Evolutionary conservation across 2,329 filamentous ascomycete genomes (phyloP).

Genomic region (Tricladium varicosporioides): DNA sequence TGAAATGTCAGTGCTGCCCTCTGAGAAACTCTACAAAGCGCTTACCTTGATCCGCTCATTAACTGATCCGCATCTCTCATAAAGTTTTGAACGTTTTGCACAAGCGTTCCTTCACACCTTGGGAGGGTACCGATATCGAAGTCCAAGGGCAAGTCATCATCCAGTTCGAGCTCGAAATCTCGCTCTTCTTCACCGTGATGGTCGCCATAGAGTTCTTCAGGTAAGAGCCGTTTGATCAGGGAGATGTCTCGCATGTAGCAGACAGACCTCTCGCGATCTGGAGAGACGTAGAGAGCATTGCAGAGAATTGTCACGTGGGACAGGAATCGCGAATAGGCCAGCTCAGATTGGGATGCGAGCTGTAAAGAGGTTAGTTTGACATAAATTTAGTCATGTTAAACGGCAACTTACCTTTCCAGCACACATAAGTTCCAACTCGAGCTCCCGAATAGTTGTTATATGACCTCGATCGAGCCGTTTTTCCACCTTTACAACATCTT

Average conservation of each 20-base stretch:
- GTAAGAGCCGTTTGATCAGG: conserved; percentile 21
- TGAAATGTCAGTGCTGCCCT: neutral
- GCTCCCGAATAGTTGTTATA: conserved; percentile 18
- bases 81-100: neutral
- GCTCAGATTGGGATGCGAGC: conserved; percentile 23
- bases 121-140: conserved; percentile 1
- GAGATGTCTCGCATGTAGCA: conserved; percentile 23
- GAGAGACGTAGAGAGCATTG: conserved; percentile 17
- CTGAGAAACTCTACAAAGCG: too few relatives aligned
- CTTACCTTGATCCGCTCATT: neutral
- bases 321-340: conserved; percentile 16
- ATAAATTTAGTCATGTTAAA: neutral
- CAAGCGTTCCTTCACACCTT: neutral
- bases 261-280: conserved; percentile 8
- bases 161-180: conserved; percentile 4
- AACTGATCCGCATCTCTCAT: conserved; percentile 3
- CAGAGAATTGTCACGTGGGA: conserved; percentile 21
- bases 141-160: conserved; percentile 6
- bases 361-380: conserved; percentile 1
- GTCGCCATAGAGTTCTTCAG: conserved; percentile 19
- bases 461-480: conserved; percentile 16
- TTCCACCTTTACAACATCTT: conserved; percentile 22
- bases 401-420: conserved; percentile 21
- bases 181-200: conserved; percentile 9
- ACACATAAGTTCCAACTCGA: conserved; percentile 28